Percentiles rank a stretch among this genome's conserved stretches.
Conservation (phyloP, 2,329 filamentous ascomycete genomes). For the Clarireedia paspali region DNA sequence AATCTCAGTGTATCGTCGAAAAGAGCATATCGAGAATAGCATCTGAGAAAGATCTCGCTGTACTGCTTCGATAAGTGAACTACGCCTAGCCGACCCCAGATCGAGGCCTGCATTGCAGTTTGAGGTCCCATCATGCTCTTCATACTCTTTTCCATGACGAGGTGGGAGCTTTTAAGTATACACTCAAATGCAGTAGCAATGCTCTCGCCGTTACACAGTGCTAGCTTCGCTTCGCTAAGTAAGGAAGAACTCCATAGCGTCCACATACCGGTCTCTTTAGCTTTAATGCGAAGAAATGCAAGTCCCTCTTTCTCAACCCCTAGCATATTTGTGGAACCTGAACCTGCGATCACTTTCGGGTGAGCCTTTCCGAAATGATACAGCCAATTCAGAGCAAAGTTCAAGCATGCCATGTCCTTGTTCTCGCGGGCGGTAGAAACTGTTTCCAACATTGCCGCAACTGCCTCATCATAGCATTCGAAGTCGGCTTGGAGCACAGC, state of each 20-base stretch:
- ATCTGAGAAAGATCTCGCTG: slow-evolving; percentile 68
- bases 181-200: slow-evolving; percentile 61
- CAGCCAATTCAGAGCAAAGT: slow-evolving; percentile 92
- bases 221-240: slow-evolving; percentile 77
- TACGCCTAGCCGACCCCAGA: slow-evolving; percentile 70
- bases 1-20: slow-evolving; percentile 76
- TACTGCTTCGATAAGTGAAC: slow-evolving; percentile 47
- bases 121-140: slow-evolving; percentile 66
- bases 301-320: slow-evolving; percentile 76
- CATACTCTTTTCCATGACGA: slow-evolving; percentile 72
- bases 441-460: slow-evolving; percentile 91
- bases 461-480: slow-evolving; percentile 79
- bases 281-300: slow-evolving; percentile 75
- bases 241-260: slow-evolving; percentile 75
- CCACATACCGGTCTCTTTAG: slow-evolving; percentile 82
- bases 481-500: slow-evolving; percentile 94
- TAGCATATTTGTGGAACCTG: slow-evolving; percentile 65
- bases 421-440: slow-evolving; percentile 93
- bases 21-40: slow-evolving; percentile 54
- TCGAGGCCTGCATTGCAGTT: slow-evolving; percentile 60
- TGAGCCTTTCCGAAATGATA: slow-evolving; percentile 89
- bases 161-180: slow-evolving; percentile 72
- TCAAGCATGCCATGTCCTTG: slow-evolving; percentile 83
- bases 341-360: slow-evolving; percentile 62
- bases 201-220: slow-evolving; percentile 63